A percentile compares a stretch with the other conserved stretches of the same genome.
phyloP scores from a whole-genome alignment of 108 stramenopile genomes.

The Cylindrotheca closterium region DNA sequence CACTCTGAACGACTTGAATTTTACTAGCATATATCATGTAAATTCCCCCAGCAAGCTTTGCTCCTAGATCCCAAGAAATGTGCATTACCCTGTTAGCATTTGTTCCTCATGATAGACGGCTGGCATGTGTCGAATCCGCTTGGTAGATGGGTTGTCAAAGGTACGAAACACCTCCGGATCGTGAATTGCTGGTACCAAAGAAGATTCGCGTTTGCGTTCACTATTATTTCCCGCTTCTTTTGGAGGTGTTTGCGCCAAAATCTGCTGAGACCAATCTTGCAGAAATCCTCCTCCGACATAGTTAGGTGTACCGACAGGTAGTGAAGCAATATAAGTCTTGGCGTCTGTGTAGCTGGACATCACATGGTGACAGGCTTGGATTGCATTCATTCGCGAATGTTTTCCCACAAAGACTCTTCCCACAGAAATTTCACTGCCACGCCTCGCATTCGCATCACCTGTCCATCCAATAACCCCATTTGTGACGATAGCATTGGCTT shows the following conservation, averaged over 20 bases:
- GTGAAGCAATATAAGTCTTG: not conserved
- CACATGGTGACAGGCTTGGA: conserved; percentile 13
- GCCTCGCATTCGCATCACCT: conserved; percentile 31
- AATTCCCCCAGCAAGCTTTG: too few species aligned
- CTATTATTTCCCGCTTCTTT: not conserved
- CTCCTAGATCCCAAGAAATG: too few species aligned
- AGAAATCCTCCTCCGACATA: conserved; percentile 28
- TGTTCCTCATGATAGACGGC: not conserved
- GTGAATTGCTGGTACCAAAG: not conserved
- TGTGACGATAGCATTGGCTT: conserved; percentile 27
- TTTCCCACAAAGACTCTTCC: conserved; percentile 44
- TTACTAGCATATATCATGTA: too few species aligned
- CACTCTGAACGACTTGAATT: too few species aligned
- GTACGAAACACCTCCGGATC: conserved; percentile 19
- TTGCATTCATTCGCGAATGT: conserved; percentile 12
- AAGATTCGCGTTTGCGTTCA: not conserved
- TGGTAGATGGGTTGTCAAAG: conserved; percentile 29
- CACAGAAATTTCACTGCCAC: conserved; percentile 31
- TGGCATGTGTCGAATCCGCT: conserved; percentile 1
- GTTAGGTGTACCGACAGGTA: conserved; percentile 27
- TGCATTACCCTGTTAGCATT: not conserved
- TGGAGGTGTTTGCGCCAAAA: conserved; percentile 10
- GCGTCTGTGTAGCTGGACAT: conserved; percentile 6
- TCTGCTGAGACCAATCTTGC: conserved; percentile 31
- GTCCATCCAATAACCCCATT: conserved; percentile 48